Evolutionary conservation across 2,329 filamentous ascomycete species (phyloP), one percentile per base, ranked within the genome.

Genomic region (Nemania bipapillata): DNA sequence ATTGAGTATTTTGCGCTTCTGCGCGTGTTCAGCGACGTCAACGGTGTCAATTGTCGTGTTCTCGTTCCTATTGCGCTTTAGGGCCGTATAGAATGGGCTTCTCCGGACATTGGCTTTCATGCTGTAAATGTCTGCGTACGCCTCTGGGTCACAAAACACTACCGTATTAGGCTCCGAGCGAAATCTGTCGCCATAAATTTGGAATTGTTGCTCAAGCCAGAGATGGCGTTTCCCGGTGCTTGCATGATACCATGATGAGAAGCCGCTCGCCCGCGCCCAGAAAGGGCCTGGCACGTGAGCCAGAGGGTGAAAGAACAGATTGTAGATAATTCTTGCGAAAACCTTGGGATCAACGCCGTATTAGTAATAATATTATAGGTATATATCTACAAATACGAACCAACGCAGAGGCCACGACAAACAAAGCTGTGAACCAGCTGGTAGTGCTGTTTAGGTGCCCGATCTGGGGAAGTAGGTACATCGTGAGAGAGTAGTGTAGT

Each of bases 261-360:
- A 60, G 3, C 68, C 70, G 37, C 70, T 74, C 0, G 68, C 57
- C 11, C 73, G 60, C 0, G 68, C 74, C 71, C 63, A 73, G 40
- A 76, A 71, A 1, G 74, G 74, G 0, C 75, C 74, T 1, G 73
- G 75, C 6, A 75, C 62, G 28, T 72, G 54, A 9, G 55, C 50
- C 9, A 76, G 59, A 9, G 75, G 75, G 52, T 75, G 74, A 17
- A 74, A 68, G 42, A 49, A 73, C 9, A 77, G 5, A 26, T 74
- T 74, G 59, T 75, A 77, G 26, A 74, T 24, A 12, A 47, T 26
- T 11, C 26, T 72, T 12, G 26, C 28, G 17, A 67, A 1, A 6
- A 70, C 3, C 70, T 72, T n/a, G n/a, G n/a, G n/a, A n/a, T n/a
- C n/a, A n/a, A n/a, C n/a, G n/a, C n/a, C n/a, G n/a, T n/a, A n/a